Base-by-base conservation (phyloP, 768 basidiomycete genomes). In the Leccinum subgranulosum region DNA sequence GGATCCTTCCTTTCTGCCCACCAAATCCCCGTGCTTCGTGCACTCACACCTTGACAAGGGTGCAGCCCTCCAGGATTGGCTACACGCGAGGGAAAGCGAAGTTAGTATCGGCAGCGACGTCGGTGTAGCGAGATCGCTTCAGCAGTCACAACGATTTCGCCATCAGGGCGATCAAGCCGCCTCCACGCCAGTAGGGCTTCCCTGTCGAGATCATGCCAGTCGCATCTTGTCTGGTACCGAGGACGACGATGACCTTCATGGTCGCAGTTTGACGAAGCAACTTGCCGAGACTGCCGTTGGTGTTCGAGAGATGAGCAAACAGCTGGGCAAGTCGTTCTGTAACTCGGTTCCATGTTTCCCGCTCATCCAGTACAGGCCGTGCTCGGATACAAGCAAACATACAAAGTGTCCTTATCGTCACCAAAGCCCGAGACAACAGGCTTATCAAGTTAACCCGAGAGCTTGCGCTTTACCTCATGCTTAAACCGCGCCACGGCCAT, bases 221-320 rank as follows among this genome's bases (percentile, higher is more conserved):
- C 64, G 56, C 46, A 48, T 58, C 8, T 52, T 69, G 41, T 43
- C 68, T 17, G 49, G 56, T 28, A 53, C 33, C 48, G 82, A 80
- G 49, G 86, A 85, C 29, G 86, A 87, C 23, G 85, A 88, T 28
- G 86, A 90, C 23, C 87, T 86, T 47, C 85, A 84, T 60, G 83
- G 81, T 1, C 82, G 83, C 45, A 95, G 87, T 69, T 74, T 98
- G 66, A 98, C 97, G 6, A 88, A 84, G 69, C 92, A 94, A 64
- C 80, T 99, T 14, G 97, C 96, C 8, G 96, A 96, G 76, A 99
- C 97, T 19, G 97, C 97, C 17, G 92, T 94, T 12, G 90, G 94
- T 39, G 97, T 99, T 11, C 83, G 97, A 49, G 97, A 99, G 75
- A 95, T 98, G 94, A 96, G 94, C 84, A 96, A 96, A 73, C 92